phyloP scores from a whole-genome alignment of 306 rosid species.

The Sindora glabra region DNA sequence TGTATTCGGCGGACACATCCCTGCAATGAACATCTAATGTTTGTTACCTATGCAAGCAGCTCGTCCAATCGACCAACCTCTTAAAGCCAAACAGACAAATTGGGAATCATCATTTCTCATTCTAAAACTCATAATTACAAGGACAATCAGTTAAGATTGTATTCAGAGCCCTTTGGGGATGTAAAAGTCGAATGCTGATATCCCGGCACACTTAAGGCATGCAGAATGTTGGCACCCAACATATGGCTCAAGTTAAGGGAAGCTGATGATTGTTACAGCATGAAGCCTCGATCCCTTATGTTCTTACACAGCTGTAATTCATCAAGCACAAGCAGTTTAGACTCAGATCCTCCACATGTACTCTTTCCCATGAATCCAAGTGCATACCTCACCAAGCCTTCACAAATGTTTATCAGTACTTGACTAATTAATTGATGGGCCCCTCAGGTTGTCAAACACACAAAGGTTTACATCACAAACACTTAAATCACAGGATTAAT shows the following conservation, averaged over 20 bases:
- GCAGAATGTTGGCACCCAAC: neutral
- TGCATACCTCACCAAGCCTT: neutral
- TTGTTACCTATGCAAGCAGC: too few species aligned
- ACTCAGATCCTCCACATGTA: neutral
- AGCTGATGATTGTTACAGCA: neutral
- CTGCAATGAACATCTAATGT: too few species aligned
- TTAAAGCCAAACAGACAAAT: too few species aligned
- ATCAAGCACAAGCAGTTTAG: neutral
- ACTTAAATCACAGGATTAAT: neutral
- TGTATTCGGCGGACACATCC: too few species aligned
- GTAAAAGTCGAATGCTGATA: neutral
- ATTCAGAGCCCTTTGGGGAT: too few species aligned
- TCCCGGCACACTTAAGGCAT: neutral
- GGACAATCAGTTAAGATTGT: too few species aligned
- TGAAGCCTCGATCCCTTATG: neutral
- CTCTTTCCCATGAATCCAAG: neutral
- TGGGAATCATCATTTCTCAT: too few species aligned
- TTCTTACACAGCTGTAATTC: neutral
- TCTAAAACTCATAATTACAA: too few species aligned
- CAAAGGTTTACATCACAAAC: neutral
- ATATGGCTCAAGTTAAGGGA: neutral
- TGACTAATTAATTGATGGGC: neutral
- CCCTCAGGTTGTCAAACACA: neutral
- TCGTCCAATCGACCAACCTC: too few species aligned
- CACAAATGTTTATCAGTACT: neutral